Percentiles rank a stretch among this genome's conserved stretches.
These are phyloP conservation scores for Leucosporidium yakuticum DNA, from an alignment of 768 basidiomycete species.

Conservation along the genomic window DNA sequence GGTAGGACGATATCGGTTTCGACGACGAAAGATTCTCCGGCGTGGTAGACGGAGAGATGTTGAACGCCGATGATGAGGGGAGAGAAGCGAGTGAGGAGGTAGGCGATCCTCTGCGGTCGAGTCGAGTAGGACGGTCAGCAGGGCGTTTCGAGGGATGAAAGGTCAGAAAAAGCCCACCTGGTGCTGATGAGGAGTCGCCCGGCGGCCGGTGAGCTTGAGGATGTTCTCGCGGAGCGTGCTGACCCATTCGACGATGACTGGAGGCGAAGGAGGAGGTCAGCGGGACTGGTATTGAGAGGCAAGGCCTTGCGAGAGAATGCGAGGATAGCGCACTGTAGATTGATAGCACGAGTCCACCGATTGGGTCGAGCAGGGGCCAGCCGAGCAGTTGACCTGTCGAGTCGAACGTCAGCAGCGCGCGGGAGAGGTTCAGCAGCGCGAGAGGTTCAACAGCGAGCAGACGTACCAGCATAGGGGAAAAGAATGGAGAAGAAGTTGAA, in stretches of 20 bases:
- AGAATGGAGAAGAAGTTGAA: constrained; percentile 47
- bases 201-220: constrained; percentile 41
- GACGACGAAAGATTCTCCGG: constrained; percentile 41
- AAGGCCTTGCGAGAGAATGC: no score
- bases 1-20: constrained; percentile 35
- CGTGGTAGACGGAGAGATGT: constrained; percentile 44
- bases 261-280: background rate
- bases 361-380: constrained; percentile 44
- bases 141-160: constrained; percentile 24
- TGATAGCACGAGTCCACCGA: constrained; percentile 46
- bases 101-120: constrained; percentile 39
- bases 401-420: constrained; percentile 24
- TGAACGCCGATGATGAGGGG: constrained; percentile 43
- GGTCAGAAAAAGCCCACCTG: constrained; percentile 11
- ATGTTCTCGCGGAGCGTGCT: constrained; percentile 45
- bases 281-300: background rate
- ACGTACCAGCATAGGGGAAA: constrained; percentile 39
- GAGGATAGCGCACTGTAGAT: constrained; percentile 40
- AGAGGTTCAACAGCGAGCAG: background rate
- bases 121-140: constrained; percentile 1
- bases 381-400: constrained; percentile 39
- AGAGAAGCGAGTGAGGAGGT: constrained; percentile 46
- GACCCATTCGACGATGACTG: constrained; percentile 44
- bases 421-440: no score
- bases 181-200: constrained; percentile 28